phyloP scores from a whole-genome alignment of 2,329 filamentous ascomycete genomes.

The Phyllosticta citriasiana region DNA sequence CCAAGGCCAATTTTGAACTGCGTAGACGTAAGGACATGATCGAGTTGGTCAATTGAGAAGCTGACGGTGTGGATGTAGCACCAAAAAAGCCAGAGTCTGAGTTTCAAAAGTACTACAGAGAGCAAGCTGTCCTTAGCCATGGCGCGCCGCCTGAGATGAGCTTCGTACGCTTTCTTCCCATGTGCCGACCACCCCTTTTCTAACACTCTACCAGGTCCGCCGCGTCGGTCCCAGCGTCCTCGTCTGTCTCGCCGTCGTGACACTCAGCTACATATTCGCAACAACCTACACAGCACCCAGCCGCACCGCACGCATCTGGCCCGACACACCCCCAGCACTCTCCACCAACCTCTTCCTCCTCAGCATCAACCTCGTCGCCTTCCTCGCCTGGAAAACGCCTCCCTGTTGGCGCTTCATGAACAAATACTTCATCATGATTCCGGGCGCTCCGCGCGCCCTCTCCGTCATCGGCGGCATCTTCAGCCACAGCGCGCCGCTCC shows the following conservation, averaged over 20 bases:
- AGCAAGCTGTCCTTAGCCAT: conserved; percentile 16
- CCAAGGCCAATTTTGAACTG: conserved; percentile 22
- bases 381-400: conserved; percentile 52
- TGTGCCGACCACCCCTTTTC: background rate
- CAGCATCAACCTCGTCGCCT: conserved; percentile 48
- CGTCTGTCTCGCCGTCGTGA: conserved; percentile 16
- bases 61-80: conserved; percentile 14
- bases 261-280: conserved; percentile 19
- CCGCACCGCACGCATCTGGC: conserved; percentile 22
- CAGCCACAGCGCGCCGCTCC: conserved; percentile 54
- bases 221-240: conserved; percentile 27
- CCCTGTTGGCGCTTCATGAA: conserved; percentile 58
- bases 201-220: background rate
- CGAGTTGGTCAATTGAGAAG: conserved; percentile 21
- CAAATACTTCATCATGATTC: conserved; percentile 54
- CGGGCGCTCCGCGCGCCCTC: conserved; percentile 54
- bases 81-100: conserved; percentile 17
- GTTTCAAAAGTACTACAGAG: conserved; percentile 18
- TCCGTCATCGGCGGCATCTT: conserved; percentile 56
- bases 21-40: conserved; percentile 21
- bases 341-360: conserved; percentile 51
- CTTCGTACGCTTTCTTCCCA: conserved; percentile 17
- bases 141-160: conserved; percentile 24
- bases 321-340: conserved; percentile 23
- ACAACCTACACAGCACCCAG: conserved; percentile 25